These are phyloP conservation scores for Tremella fuciformis DNA, from an alignment of 768 basidiomycete genomes.

Conservation along the genomic window DNA sequence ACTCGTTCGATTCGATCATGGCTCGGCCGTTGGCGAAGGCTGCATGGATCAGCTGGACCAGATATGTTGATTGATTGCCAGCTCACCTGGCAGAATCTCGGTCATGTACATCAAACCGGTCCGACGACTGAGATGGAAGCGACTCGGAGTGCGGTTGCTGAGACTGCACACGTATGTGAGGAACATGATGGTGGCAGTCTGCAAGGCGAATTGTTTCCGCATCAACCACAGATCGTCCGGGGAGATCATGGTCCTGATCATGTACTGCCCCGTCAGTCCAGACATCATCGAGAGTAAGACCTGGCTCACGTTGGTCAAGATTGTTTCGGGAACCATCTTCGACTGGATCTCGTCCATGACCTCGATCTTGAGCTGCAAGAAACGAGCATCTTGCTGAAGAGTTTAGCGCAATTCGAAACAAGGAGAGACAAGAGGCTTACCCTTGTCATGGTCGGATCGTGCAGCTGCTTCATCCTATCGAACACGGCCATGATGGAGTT, in stretches of 20 bases:
- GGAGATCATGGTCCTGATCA: slow-evolving; percentile 77
- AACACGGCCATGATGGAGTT: slow-evolving; percentile 81
- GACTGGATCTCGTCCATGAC: slow-evolving; percentile 79
- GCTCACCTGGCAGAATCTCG: slow-evolving; percentile 78
- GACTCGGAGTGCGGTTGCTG: slow-evolving; percentile 73
- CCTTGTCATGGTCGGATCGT: slow-evolving; percentile 40
- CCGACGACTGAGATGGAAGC: slow-evolving; percentile 83
- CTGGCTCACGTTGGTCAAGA: slow-evolving; percentile 69
- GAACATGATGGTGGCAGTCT: slow-evolving; percentile 83
- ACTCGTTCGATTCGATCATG: slow-evolving; percentile 73
- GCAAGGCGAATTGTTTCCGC: slow-evolving; percentile 92
- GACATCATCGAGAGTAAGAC: background rate
- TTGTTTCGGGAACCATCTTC: slow-evolving; percentile 86
- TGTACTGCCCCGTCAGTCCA: slow-evolving; percentile 62
- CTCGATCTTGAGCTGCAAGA: slow-evolving; percentile 59
- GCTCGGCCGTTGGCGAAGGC: slow-evolving; percentile 54
- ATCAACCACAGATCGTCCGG: slow-evolving; percentile 90
- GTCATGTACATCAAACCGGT: slow-evolving; percentile 90
- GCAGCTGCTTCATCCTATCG: slow-evolving; percentile 65
- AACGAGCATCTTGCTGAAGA: slow-evolving; percentile 28
- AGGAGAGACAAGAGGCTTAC: slow-evolving; percentile 16
- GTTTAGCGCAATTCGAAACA: background rate
- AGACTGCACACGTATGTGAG: slow-evolving; percentile 85
- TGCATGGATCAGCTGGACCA: slow-evolving; percentile 43
- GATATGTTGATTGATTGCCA: background rate